Evolutionary conservation across 805 yeast genomes (phyloP).

Genomic region (Peterozyma xylosa): DNA sequence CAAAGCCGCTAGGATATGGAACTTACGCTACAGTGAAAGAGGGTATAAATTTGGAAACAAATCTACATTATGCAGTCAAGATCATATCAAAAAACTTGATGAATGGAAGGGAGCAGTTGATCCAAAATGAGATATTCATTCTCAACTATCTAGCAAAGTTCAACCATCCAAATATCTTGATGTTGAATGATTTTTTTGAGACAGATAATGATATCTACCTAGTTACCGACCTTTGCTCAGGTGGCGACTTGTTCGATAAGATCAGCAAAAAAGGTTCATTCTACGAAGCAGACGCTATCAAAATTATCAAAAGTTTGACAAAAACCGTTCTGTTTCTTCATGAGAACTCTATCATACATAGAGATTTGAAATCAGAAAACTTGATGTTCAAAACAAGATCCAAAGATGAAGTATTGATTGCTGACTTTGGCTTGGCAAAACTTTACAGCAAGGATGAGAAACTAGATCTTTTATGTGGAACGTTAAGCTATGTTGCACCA

Average conservation of each 20-base stretch:
- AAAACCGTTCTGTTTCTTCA: slow-evolving; percentile 80
- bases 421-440: slow-evolving; percentile 73
- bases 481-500: slow-evolving; percentile 85
- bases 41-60: slow-evolving; percentile 49
- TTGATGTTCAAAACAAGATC: slow-evolving; percentile 53
- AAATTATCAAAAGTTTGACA: slow-evolving; percentile 42
- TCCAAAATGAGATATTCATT: slow-evolving; percentile 59
- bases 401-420: slow-evolving; percentile 74
- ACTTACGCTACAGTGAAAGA: slow-evolving; percentile 77
- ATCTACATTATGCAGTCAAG: slow-evolving; percentile 64
- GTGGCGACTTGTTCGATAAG: slow-evolving; percentile 71
- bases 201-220: slow-evolving; percentile 48
- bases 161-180: slow-evolving; percentile 65
- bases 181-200: slow-evolving; percentile 47
- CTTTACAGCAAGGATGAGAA: slow-evolving; percentile 69
- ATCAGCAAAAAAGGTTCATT: slow-evolving; percentile 58
- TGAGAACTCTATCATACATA: slow-evolving; percentile 84
- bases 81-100: slow-evolving; percentile 36
- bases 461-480: slow-evolving; percentile 74
- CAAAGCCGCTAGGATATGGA: slow-evolving; percentile 62
- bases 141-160: slow-evolving; percentile 41
- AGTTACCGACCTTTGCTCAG: slow-evolving; percentile 64
- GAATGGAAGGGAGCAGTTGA: slow-evolving; percentile 11
- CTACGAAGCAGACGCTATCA: slow-evolving; percentile 53
- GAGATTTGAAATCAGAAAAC: slow-evolving; percentile 94